Evolutionary conservation across 495 filamentous ascomycete species (phyloP), one percentile per base, ranked within the genome.

Genomic region (Xylaria nigripes): DNA sequence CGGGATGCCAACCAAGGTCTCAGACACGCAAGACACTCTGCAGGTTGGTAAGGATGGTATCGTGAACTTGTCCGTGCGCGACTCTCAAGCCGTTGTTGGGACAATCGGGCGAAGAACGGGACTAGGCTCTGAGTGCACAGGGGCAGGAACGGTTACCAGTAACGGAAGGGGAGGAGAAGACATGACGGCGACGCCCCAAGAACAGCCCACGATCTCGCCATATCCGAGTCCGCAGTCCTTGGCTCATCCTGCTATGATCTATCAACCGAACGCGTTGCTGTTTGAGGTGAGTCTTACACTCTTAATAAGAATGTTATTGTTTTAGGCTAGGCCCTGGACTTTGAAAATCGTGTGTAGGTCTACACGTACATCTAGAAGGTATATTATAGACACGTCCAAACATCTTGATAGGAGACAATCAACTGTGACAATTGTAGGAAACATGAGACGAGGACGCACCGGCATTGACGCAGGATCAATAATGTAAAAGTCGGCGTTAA

Each of bases 1-100:
- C 48, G 68, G 69, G 55, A 64, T 54, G n/a, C 59, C 66, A 0
- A 55, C 54, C 19, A 19, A 21, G 13, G 59, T 59, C 27, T 49
- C 54, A 3, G 42, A 53, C 9, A 45, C 42, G 45, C 43, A 57
- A 45, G 19, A 21, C 42, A 44, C 42, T 1, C 45, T 63, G 3
- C 48, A 18, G 6, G 60, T 68, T 19, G 59, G 30, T 7, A 10
- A 6, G 0, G 50, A 60, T 22, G 65, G 68, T 13, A 55, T 30
- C 3, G 62, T 58, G 2, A 38, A 18, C 2, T 54, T 71, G 16
- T 22, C 51, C 7, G 40, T 72, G 3, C 57, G 68, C 7, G 64
- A 70, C 42, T 36, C 45, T 6, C 48, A 62, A 23, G 56, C 56
- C 15, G 56, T 54, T 2, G 60, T 54, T 5, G 56, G 41, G 25